These are phyloP conservation scores for Chalciporus sp. DNA, from an alignment of 1,284 basidiomycete genomes.

Conservation along the genomic window DNA sequence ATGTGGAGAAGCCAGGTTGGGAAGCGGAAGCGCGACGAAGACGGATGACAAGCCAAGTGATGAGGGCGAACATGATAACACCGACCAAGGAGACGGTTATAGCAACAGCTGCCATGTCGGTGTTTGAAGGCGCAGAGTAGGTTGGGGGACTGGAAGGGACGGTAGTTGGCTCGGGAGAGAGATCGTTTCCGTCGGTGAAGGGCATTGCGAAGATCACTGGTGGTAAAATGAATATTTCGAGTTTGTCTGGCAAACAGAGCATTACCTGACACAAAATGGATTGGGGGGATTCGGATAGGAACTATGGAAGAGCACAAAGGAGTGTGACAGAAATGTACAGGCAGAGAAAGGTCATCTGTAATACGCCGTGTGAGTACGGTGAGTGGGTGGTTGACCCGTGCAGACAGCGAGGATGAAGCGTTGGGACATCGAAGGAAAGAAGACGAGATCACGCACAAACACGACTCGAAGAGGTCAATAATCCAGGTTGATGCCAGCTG, in stretches of 20 bases:
- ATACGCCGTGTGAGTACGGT: neutral
- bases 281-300: neutral
- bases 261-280: neutral
- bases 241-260: too few relatives aligned
- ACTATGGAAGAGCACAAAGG: neutral
- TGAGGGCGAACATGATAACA: slow-evolving; percentile 24
- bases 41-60: slow-evolving; percentile 30
- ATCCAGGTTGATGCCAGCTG: neutral
- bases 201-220: slow-evolving; percentile 8
- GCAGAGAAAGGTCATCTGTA: neutral
- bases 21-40: slow-evolving; percentile 19
- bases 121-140: slow-evolving; percentile 18
- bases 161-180: slow-evolving; percentile 9
- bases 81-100: slow-evolving; percentile 31
- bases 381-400: neutral
- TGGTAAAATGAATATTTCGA: neutral
- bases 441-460: neutral
- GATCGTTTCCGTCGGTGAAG: slow-evolving; percentile 5
- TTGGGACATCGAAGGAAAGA: neutral
- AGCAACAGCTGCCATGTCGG: slow-evolving; percentile 26
- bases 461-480: neutral
- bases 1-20: slow-evolving; percentile 1
- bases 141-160: slow-evolving; percentile 2
- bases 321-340: neutral
- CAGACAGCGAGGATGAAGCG: neutral